Percentiles rank a stretch among this genome's conserved stretches.
phyloP scores from a whole-genome alignment of 768 basidiomycete species.

The Boletus tomentosulus region DNA sequence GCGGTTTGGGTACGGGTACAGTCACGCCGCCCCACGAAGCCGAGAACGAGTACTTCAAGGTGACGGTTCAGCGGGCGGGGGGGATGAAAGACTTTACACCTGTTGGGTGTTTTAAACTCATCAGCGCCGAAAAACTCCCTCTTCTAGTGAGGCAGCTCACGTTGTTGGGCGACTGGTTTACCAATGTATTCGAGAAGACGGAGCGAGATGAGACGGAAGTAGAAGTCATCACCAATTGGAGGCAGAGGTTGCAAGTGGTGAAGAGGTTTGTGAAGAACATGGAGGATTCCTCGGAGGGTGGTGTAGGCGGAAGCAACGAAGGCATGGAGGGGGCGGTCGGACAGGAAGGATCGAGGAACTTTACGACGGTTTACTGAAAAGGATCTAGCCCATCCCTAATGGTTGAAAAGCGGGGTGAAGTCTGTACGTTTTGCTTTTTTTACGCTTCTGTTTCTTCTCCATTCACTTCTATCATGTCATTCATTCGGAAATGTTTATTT shows the following conservation, averaged over 20 bases:
- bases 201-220: conserved; percentile 62
- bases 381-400: not conserved
- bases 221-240: conserved; percentile 90
- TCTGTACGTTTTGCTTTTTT: not conserved
- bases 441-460: not conserved
- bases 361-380: conserved; percentile 47
- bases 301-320: conserved; percentile 12
- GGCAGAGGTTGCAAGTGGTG: conserved; percentile 73
- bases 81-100: conserved; percentile 96
- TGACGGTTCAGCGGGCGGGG: conserved; percentile 80
- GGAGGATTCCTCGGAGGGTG: conserved; percentile 12
- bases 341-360: conserved; percentile 53
- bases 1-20: conserved; percentile 4
- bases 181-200: conserved; percentile 75
- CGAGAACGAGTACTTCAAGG: conserved; percentile 95
- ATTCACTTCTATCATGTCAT: conserved; percentile 3
- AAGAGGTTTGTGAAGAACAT: conserved; percentile 49
- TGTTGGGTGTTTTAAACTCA: conserved; percentile 89
- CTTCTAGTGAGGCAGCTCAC: conserved; percentile 86
- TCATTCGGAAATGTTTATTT: conserved; percentile 7
- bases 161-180: conserved; percentile 86
- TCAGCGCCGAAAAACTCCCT: conserved; percentile 84
- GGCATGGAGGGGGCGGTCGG: conserved; percentile 42
- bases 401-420: conserved; percentile 1
- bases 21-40: conserved; percentile 41